Percentiles rank a stretch among this genome's conserved stretches.
Evolutionary conservation across 768 basidiomycete genomes (phyloP).

Genomic region (Lactifluus piperatus): DNA sequence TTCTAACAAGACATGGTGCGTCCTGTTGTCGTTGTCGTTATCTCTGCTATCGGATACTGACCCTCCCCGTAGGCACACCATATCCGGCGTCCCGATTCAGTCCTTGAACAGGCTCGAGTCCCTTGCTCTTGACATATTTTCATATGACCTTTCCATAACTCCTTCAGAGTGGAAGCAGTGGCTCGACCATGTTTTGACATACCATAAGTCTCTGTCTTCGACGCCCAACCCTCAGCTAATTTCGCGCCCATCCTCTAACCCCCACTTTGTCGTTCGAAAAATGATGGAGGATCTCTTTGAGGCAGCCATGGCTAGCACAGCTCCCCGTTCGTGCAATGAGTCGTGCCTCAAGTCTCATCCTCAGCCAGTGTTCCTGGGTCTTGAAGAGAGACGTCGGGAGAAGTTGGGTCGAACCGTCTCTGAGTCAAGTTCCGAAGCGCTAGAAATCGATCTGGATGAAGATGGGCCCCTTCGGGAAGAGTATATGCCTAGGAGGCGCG

Average conservation of each 20-base stretch:
- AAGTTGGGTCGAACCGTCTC: conserved; percentile 37
- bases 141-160: conserved; percentile 62
- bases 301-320: conserved; percentile 30
- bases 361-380: conserved; percentile 62
- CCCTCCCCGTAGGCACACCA: conserved; percentile 53
- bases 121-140: conserved; percentile 60
- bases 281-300: conserved; percentile 62
- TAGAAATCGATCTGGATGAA: conserved; percentile 75
- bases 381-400: conserved; percentile 56
- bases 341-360: conserved; percentile 29
- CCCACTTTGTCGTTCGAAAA: conserved; percentile 58
- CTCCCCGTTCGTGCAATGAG: conserved; percentile 15
- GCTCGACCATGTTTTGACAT: conserved; percentile 55
- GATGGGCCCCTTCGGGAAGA: conserved; percentile 78
- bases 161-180: conserved; percentile 59
- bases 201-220: conserved; percentile 56
- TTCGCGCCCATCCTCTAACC: conserved; percentile 65
- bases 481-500: conserved; percentile 65
- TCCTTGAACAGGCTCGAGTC: conserved; percentile 64
- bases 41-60: neutral
- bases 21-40: neutral
- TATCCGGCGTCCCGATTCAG: conserved; percentile 66
- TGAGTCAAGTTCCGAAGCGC: conserved; percentile 31
- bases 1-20: conserved; percentile 83
- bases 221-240: conserved; percentile 63